Base-by-base conservation (phyloP, 371 early-diverging fungal species). In the Mucor piriformis region DNA sequence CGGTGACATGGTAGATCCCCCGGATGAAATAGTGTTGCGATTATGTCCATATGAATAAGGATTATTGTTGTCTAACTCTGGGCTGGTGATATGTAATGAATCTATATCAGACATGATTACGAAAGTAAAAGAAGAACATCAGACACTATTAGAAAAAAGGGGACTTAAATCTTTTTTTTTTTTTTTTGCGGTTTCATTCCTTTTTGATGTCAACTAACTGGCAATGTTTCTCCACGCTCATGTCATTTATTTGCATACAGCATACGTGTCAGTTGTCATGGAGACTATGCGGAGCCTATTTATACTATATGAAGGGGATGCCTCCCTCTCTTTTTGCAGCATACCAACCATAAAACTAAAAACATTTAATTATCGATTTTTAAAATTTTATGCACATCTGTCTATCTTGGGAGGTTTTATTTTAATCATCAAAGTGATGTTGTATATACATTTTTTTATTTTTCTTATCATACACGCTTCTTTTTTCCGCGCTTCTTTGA, bases 401-500 rank as follows among this genome's bases (percentile, higher is more conserved):
- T n/a, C n/a, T n/a, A n/a, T n/a, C n/a, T n/a, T n/a, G 29, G 29
- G 29, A 6, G 6, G 4, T 29, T 29, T 29, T 29, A 29, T 29
- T n/a, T n/a, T n/a, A n/a, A n/a, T n/a, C n/a, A n/a, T n/a, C n/a
- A n/a, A 1, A 29, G 29, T 29, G 29, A 29, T 46, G 24, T 8
- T 46, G 13, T 37, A 23, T 34, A 21, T 52, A 53, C 38, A 27
- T 52, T 21, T 43, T 21, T 32, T 29, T 29, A 12, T 29, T 18
- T 20, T 40, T 29, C n/a, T 10, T 40, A 44, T 46, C 33, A 54
- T 44, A 42, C 15, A 15, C 57, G 59, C 81, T 52, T 70, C 75
- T 61, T 78, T 69, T 64, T 83, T 66, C 21, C 76, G 56, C 56
- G 77, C 72, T 67, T 85, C 79, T 75, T 82, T 70, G 60, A 81